Base-by-base conservation (phyloP, 1,284 basidiomycete genomes). In the Kwoniella shivajii region DNA sequence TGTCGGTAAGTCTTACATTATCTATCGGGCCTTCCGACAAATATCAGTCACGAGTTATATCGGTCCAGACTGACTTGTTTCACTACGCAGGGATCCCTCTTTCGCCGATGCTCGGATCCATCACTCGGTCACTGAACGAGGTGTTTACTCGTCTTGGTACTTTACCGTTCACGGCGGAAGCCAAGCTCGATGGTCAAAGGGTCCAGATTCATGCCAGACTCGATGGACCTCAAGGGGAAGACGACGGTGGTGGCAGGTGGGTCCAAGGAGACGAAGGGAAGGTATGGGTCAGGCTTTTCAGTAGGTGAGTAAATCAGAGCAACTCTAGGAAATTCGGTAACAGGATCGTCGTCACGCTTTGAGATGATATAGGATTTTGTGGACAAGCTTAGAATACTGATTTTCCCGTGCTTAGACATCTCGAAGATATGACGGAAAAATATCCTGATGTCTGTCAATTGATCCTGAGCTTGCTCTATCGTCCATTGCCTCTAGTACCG, bases 351-450 rank as follows among this genome's bases (percentile, higher is more conserved):
- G n/a, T n/a, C n/a, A n/a, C n/a, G n/a, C n/a, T n/a, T n/a, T n/a
- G n/a, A n/a, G n/a, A n/a, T n/a, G n/a, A n/a, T n/a, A n/a, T n/a
- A n/a, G n/a, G n/a, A n/a, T n/a, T n/a, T n/a, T n/a, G n/a, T n/a
- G n/a, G n/a, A n/a, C n/a, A n/a, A n/a, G n/a, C n/a, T 22, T 50
- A 6, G 26, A 14, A 13, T n/a, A 24, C n/a, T 36, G 31, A 52
- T 16, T 13, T 20, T 27, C n/a, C 45, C 29, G 24, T 10, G 7
- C n/a, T 14, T 36, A 74, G 77, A 30, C 92, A 95, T 79, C 79
- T 96, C 26, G 92, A 95, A 77, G 88, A 93, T 68, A 93, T 93
- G 90, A 93, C 90, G 3, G 84, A 85, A 61, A 92, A 92, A 87
- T 97, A 96, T 73, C 93, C 93, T 11, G 93, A 97, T 75, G 83